phyloP scores from a whole-genome alignment of 140 eudicot genomes.

The Anethum foeniculum region DNA sequence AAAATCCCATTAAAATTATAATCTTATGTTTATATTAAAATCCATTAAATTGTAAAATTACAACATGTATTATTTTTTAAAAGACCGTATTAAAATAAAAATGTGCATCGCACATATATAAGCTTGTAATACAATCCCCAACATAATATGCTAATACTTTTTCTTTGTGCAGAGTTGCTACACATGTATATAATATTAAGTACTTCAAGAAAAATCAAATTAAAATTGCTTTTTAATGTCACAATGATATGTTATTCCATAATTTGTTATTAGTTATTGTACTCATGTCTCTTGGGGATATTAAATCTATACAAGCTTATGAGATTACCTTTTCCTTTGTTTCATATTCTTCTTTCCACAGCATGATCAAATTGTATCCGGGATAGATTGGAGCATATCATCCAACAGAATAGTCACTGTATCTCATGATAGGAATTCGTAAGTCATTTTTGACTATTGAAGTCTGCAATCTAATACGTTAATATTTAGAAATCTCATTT shows the following conservation, averaged over 20 bases:
- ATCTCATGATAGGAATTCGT: slow-evolving; percentile 98
- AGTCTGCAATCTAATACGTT: not conserved
- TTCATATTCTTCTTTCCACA: slow-evolving; percentile 31
- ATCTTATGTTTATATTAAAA: no score
- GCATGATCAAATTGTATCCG: slow-evolving; percentile 98
- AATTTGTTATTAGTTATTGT: not conserved
- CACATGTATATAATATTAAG: not conserved
- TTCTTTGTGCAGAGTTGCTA: not conserved
- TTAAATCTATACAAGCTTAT: slow-evolving; percentile 8
- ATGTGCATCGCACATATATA: no score
- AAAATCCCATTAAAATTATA: no score
- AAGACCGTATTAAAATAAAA: no score
- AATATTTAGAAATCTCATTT: not conserved
- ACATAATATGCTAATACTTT: not conserved
- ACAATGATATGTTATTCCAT: not conserved
- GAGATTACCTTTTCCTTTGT: not conserved
- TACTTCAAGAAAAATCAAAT: not conserved
- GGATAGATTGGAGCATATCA: slow-evolving; percentile 81
- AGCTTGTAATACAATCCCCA: not conserved
- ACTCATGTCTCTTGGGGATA: not conserved
- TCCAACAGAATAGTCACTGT: slow-evolving; percentile 90
- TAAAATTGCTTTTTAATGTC: not conserved
- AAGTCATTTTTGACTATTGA: slow-evolving; percentile 32
- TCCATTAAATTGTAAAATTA: no score
- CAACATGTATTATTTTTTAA: no score